phyloP scores from a whole-genome alignment of 202 grass and related monocot species.

The Schoenoplectus tabernaemontani region DNA sequence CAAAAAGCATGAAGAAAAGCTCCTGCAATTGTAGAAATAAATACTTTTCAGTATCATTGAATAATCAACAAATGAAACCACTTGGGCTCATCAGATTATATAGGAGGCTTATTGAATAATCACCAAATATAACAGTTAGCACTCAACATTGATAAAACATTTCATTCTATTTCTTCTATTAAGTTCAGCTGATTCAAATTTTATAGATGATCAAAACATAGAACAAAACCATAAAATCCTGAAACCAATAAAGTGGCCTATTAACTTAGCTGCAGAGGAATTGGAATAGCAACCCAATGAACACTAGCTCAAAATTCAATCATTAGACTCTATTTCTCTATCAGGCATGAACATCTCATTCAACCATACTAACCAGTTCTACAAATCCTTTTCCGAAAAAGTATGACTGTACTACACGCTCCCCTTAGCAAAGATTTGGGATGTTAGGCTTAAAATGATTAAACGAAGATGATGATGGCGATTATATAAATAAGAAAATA shows the following conservation, averaged over 20 bases:
- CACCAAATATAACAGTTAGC: too few species aligned
- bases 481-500: neutral
- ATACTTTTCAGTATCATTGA: neutral
- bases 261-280: too few species aligned
- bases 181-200: neutral
- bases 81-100: neutral
- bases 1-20: neutral
- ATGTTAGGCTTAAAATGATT: neutral
- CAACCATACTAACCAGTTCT: neutral
- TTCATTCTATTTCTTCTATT: neutral
- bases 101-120: too few species aligned
- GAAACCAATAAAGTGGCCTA: neutral
- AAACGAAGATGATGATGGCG: slow-evolving; percentile 3
- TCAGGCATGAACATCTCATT: neutral
- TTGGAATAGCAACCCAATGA: too few species aligned
- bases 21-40: slow-evolving; percentile 7
- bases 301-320: neutral
- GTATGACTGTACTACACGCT: neutral
- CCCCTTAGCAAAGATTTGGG: neutral
- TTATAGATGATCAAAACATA: neutral
- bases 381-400: neutral
- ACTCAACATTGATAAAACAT: neutral
- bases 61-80: neutral
- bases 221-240: neutral
- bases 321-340: neutral